These are phyloP conservation scores for Epichloe bromicola DNA, from an alignment of 2,329 filamentous ascomycete genomes.

Conservation along the genomic window DNA sequence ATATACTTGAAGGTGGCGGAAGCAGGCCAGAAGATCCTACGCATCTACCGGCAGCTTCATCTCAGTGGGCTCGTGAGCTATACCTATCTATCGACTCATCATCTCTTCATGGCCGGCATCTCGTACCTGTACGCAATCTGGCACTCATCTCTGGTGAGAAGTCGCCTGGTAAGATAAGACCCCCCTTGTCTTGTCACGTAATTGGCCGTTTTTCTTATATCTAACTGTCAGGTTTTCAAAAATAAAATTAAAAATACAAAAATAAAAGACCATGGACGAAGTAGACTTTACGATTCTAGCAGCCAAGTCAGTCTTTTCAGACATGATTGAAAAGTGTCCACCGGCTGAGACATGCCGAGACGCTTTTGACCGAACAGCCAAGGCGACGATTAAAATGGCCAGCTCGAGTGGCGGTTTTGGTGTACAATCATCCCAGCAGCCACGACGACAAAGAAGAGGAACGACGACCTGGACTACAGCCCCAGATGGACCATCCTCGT, in stretches of 20 bases:
- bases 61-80: conserved; percentile 84
- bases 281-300: conserved; percentile 95
- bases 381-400: conserved; percentile 91
- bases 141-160: conserved; percentile 84
- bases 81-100: conserved; percentile 88
- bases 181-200: neutral
- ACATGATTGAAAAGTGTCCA: conserved; percentile 87
- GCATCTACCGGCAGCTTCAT: conserved; percentile 82
- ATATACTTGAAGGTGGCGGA: conserved; percentile 93
- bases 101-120: conserved; percentile 93
- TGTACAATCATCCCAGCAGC: conserved; percentile 14
- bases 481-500: conserved; percentile 12
- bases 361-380: conserved; percentile 88
- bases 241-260: too few relatives aligned
- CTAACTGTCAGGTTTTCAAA: neutral
- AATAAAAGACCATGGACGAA: conserved; percentile 64
- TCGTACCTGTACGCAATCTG: conserved; percentile 95
- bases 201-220: neutral
- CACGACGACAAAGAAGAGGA: conserved; percentile 15
- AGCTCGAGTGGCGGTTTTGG: conserved; percentile 78
- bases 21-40: conserved; percentile 83
- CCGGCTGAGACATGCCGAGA: conserved; percentile 90
- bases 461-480: conserved; percentile 18
- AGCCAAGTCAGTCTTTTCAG: conserved; percentile 81
- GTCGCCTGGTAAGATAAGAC: conserved; percentile 53